Evolutionary conservation across 179 eudicot species (phyloP).

Genomic region (Sideroxylon spinosum): DNA sequence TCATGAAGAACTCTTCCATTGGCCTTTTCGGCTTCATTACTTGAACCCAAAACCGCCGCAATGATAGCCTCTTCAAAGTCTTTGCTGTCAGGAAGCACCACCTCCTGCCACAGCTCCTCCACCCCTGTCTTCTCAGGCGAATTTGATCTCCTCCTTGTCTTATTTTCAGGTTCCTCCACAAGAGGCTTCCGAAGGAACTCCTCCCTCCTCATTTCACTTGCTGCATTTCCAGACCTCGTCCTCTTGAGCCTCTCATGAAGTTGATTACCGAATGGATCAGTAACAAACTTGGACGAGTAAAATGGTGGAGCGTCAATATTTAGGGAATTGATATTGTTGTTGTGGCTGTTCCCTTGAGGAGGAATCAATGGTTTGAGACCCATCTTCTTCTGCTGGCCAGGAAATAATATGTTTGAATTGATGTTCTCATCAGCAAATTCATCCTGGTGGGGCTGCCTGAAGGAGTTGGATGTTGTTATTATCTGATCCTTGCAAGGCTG

Average conservation of each 20-base stretch:
- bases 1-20: conserved; percentile 17
- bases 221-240: conserved; percentile 57
- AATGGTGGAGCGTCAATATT: conserved; percentile 78
- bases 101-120: conserved; percentile 33
- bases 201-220: conserved; percentile 16
- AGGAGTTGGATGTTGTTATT: conserved; percentile 4
- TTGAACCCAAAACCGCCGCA: conserved; percentile 64
- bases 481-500: conserved; percentile 75
- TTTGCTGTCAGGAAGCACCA: conserved; percentile 69
- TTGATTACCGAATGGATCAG: conserved; percentile 25
- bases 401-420: conserved; percentile 22
- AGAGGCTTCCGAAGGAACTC: conserved; percentile 21
- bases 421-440: conserved; percentile 54
- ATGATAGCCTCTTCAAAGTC: conserved; percentile 83
- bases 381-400: conserved; percentile 11
- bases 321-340: conserved; percentile 27
- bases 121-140: conserved; percentile 40
- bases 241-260: conserved; percentile 63
- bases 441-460: conserved; percentile 13
- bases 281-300: conserved; percentile 35
- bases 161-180: conserved; percentile 48
- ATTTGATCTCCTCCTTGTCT: conserved; percentile 51
- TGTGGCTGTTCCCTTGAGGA: conserved; percentile 17
- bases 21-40: conserved; percentile 18
- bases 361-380: conserved; percentile 17